Evolutionary conservation across 306 rosid species (phyloP), one percentile per base, ranked within the genome.

Genomic region (Herpetospermum pedunculosum): DNA sequence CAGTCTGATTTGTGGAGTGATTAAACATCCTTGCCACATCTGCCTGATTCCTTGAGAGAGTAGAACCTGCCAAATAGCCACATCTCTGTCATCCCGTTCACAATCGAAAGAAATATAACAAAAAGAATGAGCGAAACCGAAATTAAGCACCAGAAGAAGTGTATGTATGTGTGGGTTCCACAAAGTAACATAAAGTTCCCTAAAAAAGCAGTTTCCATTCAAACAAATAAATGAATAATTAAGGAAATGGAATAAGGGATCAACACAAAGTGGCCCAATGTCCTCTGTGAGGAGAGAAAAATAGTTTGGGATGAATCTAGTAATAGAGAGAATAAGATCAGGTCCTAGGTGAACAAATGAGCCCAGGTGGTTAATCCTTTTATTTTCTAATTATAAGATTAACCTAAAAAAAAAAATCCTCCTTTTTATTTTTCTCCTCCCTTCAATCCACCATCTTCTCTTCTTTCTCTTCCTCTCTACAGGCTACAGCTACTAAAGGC

Each of bases 1-100:
- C 96, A 32, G 84, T 70, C 73, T 80, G 93, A 78, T 89, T 91
- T 65, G 83, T 82, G 72, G 83, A 88, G 62, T 84, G 86, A 73
- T 84, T 79, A 74, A 28, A 47, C 55, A 84, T 79, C 81, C 90
- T 83, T 7, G 81, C 85, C 69, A 77, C 79, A 78, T 89, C 85
- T 29, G 85, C 82, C 80, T 77, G 89, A 84, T 88, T 83, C 80
- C 89, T 89, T 52, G 87, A 83, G 77, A 84, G 84, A 40, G 85
- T 63, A 76, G 86, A 86, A 81, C 84, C 97, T 94, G 84, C 78
- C 78, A 44, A 76, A 38, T 35, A 69, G 74, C 14, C 38, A 44
- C 52, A 46, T 26, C 26, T 43, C 8, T 46, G 38, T 70, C 32
- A 70, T 18, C 41, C 41, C 74, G 21, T 70, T 70, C 58, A 43